A percentile compares a stretch with the other conserved stretches of the same genome.
phyloP scores from a whole-genome alignment of 495 filamentous ascomycete genomes.

The Cercophora scortea region DNA sequence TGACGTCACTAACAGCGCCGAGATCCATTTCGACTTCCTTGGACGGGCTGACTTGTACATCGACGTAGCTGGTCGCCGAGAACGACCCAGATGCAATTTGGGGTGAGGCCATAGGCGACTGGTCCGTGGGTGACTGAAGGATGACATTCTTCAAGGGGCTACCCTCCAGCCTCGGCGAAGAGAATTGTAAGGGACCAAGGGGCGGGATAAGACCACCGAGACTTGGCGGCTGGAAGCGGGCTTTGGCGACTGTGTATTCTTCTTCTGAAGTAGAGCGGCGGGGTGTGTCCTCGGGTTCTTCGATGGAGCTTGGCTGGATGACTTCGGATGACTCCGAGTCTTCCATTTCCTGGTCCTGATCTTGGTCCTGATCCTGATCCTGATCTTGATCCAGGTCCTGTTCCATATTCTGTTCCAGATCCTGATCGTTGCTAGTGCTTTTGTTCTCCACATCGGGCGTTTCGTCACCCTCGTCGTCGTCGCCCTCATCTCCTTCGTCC shows the following conservation, averaged over 20 bases:
- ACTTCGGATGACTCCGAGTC: conserved; percentile 18
- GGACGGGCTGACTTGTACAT: conserved; percentile 1
- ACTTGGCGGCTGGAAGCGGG: conserved; percentile 14
- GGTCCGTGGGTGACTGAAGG: conserved; percentile 25
- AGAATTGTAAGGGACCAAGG: background rate
- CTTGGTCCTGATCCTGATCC: conserved; percentile 17
- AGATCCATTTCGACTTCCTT: conserved; percentile 1
- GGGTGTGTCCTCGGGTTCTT: conserved; percentile 17
- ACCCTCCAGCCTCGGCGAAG: conserved; percentile 28
- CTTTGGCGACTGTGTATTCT: conserved; percentile 16
- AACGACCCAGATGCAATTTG: background rate
- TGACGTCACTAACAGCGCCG: conserved; percentile 3
- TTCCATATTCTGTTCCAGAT: conserved; percentile 3
- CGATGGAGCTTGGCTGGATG: conserved; percentile 14
- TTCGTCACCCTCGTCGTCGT: conserved; percentile 27
- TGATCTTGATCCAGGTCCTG: background rate
- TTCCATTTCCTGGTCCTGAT: conserved; percentile 17
- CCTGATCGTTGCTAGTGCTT: conserved; percentile 5
- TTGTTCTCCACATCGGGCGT: conserved; percentile 18
- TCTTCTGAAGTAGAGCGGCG: conserved; percentile 8
- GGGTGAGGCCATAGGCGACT: conserved; percentile 12
- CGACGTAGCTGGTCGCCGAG: conserved; percentile 8
- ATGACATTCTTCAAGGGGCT: conserved; percentile 42
- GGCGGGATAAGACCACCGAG: conserved; percentile 6
- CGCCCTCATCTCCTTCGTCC: conserved; percentile 26